Conservation (phyloP, 2,329 filamentous ascomycete genomes). For the Neonectria magnoliae region DNA sequence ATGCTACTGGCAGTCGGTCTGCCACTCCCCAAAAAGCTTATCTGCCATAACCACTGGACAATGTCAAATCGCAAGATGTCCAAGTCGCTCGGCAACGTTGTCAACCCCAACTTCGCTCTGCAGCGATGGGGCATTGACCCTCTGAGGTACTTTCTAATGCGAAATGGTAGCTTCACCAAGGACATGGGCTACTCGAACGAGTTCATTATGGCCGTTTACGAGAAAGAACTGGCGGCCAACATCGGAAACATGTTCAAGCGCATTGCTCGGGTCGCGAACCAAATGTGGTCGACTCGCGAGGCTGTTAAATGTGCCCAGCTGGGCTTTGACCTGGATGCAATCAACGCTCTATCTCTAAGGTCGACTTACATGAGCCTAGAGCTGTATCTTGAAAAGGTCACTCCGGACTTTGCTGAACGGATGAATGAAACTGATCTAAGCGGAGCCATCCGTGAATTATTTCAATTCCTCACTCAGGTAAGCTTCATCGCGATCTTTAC, state of each 20-base stretch:
- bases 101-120: conserved; percentile 92
- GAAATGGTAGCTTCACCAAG: conserved; percentile 78
- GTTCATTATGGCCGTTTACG: conserved; percentile 79
- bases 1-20: conserved; percentile 89
- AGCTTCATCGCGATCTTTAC: conserved; percentile 9
- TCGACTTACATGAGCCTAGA: conserved; percentile 42
- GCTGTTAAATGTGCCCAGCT: conserved; percentile 57
- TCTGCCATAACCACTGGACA: conserved; percentile 96
- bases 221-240: conserved; percentile 78
- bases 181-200: conserved; percentile 89
- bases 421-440: conserved; percentile 74
- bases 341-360: conserved; percentile 1
- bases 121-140: conserved; percentile 88
- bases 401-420: conserved; percentile 52
- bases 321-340: conserved; percentile 36
- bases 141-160: conserved; percentile 88
- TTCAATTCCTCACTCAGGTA: conserved; percentile 70
- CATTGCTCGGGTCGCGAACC: conserved; percentile 70
- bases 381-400: conserved; percentile 32
- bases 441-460: conserved; percentile 72
- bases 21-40: conserved; percentile 78
- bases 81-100: conserved; percentile 93
- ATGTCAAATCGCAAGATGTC: conserved; percentile 94
- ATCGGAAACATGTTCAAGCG: conserved; percentile 84
- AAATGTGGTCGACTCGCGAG: conserved; percentile 70